Conservation (phyloP, 176 grass and related monocot species). For the Lolium perenne region DNA sequence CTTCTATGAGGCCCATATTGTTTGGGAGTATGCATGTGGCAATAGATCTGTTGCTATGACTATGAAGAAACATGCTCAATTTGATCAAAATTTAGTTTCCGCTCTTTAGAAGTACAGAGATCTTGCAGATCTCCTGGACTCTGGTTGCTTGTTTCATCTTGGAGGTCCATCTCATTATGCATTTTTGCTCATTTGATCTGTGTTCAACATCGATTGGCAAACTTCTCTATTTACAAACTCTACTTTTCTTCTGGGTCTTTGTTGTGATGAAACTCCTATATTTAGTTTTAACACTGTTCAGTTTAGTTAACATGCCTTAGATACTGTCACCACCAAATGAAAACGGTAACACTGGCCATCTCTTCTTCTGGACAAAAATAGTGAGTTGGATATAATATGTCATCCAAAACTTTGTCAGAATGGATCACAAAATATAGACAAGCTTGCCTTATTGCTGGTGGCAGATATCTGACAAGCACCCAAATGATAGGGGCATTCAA, state of each 20-base stretch:
- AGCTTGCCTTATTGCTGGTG: not conserved
- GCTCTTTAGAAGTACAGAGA: not conserved
- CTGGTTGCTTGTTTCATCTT: constrained; percentile 4
- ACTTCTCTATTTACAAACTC: not conserved
- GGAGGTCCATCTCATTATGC: not conserved
- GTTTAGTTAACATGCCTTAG: not conserved
- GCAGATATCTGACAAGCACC: not conserved
- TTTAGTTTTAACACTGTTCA: not conserved
- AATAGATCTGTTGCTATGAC: not conserved
- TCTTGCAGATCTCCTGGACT: constrained; percentile 2
- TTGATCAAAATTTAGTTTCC: not conserved
- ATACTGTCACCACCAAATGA: not conserved
- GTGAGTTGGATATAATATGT: not conserved
- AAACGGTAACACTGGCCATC: not conserved
- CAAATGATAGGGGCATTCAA: not conserved
- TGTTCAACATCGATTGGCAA: not conserved
- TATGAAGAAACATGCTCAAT: not conserved
- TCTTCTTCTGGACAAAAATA: not conserved
- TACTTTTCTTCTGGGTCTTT: not conserved
- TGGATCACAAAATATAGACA: not conserved
- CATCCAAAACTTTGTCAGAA: not conserved
- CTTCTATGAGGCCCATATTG: not conserved
- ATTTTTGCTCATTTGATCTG: not conserved
- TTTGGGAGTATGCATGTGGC: not conserved
- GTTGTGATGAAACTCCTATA: not conserved